A percentile compares a stretch with the other conserved stretches of the same genome.
phyloP scores from a whole-genome alignment of 371 early-diverging fungal genomes.

The Mortierella sp. region DNA sequence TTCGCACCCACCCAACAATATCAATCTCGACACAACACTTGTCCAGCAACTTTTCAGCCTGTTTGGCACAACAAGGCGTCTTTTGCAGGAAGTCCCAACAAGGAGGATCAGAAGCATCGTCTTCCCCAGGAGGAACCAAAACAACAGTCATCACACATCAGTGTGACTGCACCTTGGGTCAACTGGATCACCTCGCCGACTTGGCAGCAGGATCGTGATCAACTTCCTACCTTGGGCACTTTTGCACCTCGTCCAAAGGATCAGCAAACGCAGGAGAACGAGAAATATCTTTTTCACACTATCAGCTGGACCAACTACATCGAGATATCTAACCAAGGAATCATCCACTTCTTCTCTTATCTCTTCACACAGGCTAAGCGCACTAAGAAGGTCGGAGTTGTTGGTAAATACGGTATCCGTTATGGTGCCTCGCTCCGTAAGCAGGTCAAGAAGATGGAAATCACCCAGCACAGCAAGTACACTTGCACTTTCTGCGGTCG shows the following conservation, averaged over 20 bases:
- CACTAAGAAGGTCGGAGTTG: slow-evolving; percentile 99
- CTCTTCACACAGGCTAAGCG: slow-evolving; percentile 85
- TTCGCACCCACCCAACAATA: background rate
- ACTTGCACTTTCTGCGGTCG: slow-evolving; percentile 99
- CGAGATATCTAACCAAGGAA: slow-evolving; percentile 22
- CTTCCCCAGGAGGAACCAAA: background rate
- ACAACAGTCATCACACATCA: background rate
- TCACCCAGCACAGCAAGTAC: slow-evolving; percentile 99
- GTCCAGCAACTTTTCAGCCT: background rate
- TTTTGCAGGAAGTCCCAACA: background rate
- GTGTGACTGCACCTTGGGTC: no score
- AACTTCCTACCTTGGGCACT: background rate
- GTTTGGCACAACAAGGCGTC: background rate
- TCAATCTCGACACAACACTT: background rate
- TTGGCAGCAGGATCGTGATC: background rate
- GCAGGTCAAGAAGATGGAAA: slow-evolving; percentile 99
- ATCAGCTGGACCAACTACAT: background rate
- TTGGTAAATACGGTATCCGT: slow-evolving; percentile 99
- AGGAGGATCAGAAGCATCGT: background rate
- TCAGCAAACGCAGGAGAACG: background rate
- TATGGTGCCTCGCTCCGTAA: slow-evolving; percentile 99
- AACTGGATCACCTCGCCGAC: background rate
- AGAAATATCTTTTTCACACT: background rate
- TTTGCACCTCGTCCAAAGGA: background rate
- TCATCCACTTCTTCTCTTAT: background rate